Conservation (phyloP, 1,284 basidiomycete genomes). For the Malassezia yamatoensis region DNA sequence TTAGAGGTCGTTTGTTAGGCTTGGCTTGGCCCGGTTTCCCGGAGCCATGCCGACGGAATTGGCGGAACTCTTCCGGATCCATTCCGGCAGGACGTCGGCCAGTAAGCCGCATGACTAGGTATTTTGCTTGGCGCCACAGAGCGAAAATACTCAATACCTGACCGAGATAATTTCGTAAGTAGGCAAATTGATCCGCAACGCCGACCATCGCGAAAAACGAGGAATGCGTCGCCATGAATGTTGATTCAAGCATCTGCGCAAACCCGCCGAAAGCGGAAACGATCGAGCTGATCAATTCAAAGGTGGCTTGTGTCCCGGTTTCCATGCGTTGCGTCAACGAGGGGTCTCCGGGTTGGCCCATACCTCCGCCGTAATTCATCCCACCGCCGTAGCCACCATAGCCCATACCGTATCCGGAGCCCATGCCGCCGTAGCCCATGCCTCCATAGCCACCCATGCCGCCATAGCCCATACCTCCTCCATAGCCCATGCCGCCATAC, state of each 20-base stretch:
- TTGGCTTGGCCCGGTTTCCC: slow-evolving; percentile 18
- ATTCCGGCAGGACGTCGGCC: slow-evolving; percentile 37
- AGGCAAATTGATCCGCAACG: slow-evolving; percentile 87
- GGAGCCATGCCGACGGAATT: slow-evolving; percentile 35
- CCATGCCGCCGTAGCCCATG: slow-evolving; percentile 24
- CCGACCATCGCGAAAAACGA: slow-evolving; percentile 98
- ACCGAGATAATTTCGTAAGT: slow-evolving; percentile 79
- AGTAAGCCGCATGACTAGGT: slow-evolving; percentile 32
- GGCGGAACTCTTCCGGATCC: slow-evolving; percentile 38
- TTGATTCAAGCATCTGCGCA: slow-evolving; percentile 93
- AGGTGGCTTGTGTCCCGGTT: slow-evolving; percentile 79
- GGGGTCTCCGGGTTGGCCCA: slow-evolving; percentile 33
- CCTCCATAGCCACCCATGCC: slow-evolving; percentile 33
- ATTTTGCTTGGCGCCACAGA: slow-evolving; percentile 67
- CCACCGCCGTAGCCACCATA: slow-evolving; percentile 28
- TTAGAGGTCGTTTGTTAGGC: slow-evolving; percentile 71
- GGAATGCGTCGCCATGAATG: slow-evolving; percentile 97
- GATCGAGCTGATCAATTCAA: slow-evolving; percentile 82
- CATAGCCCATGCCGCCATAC: slow-evolving; percentile 40
- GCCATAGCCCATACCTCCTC: slow-evolving; percentile 21
- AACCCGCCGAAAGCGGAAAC: slow-evolving; percentile 93
- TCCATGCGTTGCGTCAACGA: slow-evolving; percentile 79
- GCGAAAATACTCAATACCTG: slow-evolving; percentile 82
- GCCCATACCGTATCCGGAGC: slow-evolving; percentile 28
- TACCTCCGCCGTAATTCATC: slow-evolving; percentile 25